Base-by-base conservation (phyloP, 108 stramenopile species). In the Cylindrotheca fusiformis region DNA sequence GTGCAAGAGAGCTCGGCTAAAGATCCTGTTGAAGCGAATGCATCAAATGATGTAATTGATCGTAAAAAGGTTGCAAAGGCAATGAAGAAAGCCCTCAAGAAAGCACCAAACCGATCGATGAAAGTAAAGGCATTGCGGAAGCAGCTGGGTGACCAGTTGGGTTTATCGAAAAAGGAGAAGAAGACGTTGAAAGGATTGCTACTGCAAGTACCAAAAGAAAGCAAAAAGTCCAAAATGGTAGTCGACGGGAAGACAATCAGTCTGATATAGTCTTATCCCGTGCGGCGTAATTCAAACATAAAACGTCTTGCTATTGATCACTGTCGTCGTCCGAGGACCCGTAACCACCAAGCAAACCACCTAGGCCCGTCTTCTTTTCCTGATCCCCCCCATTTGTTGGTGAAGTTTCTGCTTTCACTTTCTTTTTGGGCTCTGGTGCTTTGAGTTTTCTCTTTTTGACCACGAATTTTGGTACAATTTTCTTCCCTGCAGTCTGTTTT, bases 31-130 rank as follows among this genome's bases (percentile, higher is more conserved):
- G 14, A 32, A 65, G 23, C 47, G 45, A 17, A 8, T 17, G 19
- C 50, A n/a, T 21, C 50, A 6, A 51, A n/a, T 46, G 47, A 27
- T 53, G 49, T 36, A 4, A 48, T 74, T 22, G 63, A 77, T 57
- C 17, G 41, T 33, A 71, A 75, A 25, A 51, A 58, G 29, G 74
- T 79, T 0, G 68, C 72, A 48, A 75, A 80, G 66, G 76, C 74
- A 22, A 78, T 84, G 48, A 94, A 87, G 58, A 89, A 81, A 58
- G 80, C 72, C 4, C 57, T 94, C 55, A 94, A 94, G 63, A 86
- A 88, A 51, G 79, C 84, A 44, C 77, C 79, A 4, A 77, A 74
- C 18, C 64, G 67, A 56, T 71, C 55, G 8, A 70, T 94, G 71
- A 83, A 83, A 52, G 33, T 87, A 49, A 94, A 84, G 32, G 48